phyloP scores from a whole-genome alignment of 495 filamentous ascomycete species.

The Zalerion maritima region DNA sequence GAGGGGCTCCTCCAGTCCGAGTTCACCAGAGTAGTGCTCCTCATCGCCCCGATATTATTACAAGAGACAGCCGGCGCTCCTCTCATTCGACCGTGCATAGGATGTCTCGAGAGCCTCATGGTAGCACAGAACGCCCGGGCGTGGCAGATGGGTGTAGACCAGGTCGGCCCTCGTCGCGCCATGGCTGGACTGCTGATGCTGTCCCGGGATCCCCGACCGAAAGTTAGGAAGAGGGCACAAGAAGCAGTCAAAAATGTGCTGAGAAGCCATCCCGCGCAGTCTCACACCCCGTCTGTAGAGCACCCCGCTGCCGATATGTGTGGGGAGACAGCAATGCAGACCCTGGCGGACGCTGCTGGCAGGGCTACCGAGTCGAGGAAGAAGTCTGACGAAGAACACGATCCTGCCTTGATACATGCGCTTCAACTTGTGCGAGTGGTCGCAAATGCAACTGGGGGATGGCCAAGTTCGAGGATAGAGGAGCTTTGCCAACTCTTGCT shows the following conservation, averaged over 20 bases:
- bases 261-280: slow-evolving; percentile 63
- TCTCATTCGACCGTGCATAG: slow-evolving; percentile 75
- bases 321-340: slow-evolving; percentile 72
- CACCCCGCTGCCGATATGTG: slow-evolving; percentile 94
- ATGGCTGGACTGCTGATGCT: slow-evolving; percentile 74
- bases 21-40: slow-evolving; percentile 81
- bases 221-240: slow-evolving; percentile 87
- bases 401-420: slow-evolving; percentile 77
- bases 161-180: slow-evolving; percentile 77
- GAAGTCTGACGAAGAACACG: slow-evolving; percentile 42
- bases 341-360: slow-evolving; percentile 50
- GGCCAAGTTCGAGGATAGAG: slow-evolving; percentile 96
- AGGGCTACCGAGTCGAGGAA: slow-evolving; percentile 48
- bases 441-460: slow-evolving; percentile 72
- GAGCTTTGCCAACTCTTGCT: slow-evolving; percentile 76
- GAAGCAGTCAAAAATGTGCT: slow-evolving; percentile 77
- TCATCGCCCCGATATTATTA: slow-evolving; percentile 69
- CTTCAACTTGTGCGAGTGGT: slow-evolving; percentile 83
- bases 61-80: slow-evolving; percentile 76
- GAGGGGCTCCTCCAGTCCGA: slow-evolving; percentile 76
- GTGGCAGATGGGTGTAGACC: slow-evolving; percentile 72
- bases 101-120: slow-evolving; percentile 76
- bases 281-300: slow-evolving; percentile 79
- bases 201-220: slow-evolving; percentile 77
- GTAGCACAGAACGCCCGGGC: slow-evolving; percentile 73